phyloP scores from a whole-genome alignment of 495 filamentous ascomycete species.

The Aspergillus avenaceus region DNA sequence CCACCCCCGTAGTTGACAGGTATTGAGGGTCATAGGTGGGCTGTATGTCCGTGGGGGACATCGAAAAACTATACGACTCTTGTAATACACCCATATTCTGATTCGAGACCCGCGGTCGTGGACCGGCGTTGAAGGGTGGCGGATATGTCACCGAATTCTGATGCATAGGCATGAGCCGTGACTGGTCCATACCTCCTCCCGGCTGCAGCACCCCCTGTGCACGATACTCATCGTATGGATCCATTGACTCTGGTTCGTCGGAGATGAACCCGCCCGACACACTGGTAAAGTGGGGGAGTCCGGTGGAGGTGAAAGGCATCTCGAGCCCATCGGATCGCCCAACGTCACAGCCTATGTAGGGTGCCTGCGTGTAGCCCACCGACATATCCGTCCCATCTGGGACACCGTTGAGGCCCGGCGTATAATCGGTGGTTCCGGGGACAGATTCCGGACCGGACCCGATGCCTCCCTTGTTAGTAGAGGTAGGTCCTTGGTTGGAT shows the following conservation, averaged over 20 bases:
- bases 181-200: constrained; percentile 9
- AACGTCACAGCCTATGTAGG: constrained; percentile 18
- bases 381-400: constrained; percentile 3
- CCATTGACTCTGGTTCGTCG: constrained; percentile 27
- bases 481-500: constrained; percentile 4
- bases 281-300: constrained; percentile 17
- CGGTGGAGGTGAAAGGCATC: constrained; percentile 11
- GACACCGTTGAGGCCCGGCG: constrained; percentile 7
- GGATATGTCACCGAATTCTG: constrained; percentile 37
- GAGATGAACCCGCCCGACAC: constrained; percentile 27
- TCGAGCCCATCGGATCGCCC: constrained; percentile 4
- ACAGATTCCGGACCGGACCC: constrained; percentile 5
- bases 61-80: constrained; percentile 20
- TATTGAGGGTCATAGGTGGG: constrained; percentile 11
- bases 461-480: constrained; percentile 9
- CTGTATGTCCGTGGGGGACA: constrained; percentile 19
- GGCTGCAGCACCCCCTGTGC: constrained; percentile 7
- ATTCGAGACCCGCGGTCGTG: constrained; percentile 19
- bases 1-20: constrained; percentile 12
- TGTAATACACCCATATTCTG: constrained; percentile 20
- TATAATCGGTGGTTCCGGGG: constrained; percentile 3
- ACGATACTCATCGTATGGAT: constrained; percentile 12
- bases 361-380: constrained; percentile 16
- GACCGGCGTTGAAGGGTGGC: constrained; percentile 32
- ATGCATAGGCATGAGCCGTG: constrained; percentile 20